These are phyloP conservation scores for Cronartium quercuum DNA, from an alignment of 1,284 basidiomycete species.

Conservation along the genomic window DNA sequence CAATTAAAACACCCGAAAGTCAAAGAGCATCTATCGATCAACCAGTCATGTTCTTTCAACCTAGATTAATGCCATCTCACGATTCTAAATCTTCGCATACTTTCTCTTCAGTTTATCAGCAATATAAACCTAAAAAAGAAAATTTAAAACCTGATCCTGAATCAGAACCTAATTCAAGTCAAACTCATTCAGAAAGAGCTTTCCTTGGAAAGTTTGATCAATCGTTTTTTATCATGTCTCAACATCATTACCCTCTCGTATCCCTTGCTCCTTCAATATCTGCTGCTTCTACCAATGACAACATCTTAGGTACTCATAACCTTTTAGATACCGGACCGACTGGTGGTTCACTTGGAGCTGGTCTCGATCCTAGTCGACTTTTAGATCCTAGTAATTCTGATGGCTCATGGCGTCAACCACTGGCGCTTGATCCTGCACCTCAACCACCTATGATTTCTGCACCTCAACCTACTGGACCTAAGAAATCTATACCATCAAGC, in stretches of 20 bases:
- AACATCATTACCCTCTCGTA: constrained; percentile 65
- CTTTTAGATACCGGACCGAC: constrained; percentile 13
- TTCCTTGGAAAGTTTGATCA: constrained; percentile 66
- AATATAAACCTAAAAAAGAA: constrained; percentile 21
- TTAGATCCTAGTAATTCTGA: constrained; percentile 4
- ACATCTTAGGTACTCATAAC: constrained; percentile 33
- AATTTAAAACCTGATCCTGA: background rate
- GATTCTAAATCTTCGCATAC: constrained; percentile 41
- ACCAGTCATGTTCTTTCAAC: constrained; percentile 71
- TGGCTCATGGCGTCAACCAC: background rate
- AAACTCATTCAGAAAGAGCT: constrained; percentile 44
- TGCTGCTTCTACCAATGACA: constrained; percentile 8
- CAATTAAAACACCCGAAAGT: constrained; percentile 48
- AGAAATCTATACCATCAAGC: constrained; percentile 2
- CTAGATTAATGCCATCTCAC: constrained; percentile 62
- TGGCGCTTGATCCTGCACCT: constrained; percentile 26
- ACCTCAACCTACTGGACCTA: background rate
- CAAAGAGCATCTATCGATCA: too few relatives aligned
- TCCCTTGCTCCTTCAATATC: constrained; percentile 55
- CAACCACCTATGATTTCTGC: constrained; percentile 12
- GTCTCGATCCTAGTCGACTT: background rate
- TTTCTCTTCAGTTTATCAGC: constrained; percentile 29
- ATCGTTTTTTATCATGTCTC: constrained; percentile 71
- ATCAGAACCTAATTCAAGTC: background rate
- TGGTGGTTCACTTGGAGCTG: background rate